Conservation (phyloP, 108 stramenopile species). For the Nitzschia sp. region DNA sequence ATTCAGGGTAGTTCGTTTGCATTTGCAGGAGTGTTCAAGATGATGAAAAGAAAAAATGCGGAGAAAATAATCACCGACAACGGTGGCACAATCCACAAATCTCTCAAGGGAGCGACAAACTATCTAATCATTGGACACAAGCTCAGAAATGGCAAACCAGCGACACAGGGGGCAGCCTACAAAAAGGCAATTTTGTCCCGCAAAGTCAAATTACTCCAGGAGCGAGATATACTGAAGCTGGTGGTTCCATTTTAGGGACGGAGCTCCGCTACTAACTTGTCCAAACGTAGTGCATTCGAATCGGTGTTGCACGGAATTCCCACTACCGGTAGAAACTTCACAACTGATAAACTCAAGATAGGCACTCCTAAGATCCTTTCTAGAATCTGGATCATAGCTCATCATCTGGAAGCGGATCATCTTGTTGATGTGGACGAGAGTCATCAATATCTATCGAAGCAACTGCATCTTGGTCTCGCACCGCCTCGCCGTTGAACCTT, state of each 20-base stretch:
- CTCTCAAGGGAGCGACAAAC: conserved; percentile 18
- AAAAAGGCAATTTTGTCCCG: conserved; percentile 5
- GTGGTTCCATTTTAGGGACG: not conserved
- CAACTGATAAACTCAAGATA: no score
- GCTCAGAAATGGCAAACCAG: conserved; percentile 14
- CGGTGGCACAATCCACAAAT: conserved; percentile 15
- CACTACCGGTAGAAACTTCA: no score
- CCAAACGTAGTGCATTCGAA: no score
- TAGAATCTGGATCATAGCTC: no score
- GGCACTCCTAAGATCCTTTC: no score
- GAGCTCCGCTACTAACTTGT: no score
- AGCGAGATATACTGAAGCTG: conserved; percentile 10
- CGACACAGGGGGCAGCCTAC: conserved; percentile 10
- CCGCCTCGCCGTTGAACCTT: no score
- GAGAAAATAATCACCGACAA: conserved; percentile 11
- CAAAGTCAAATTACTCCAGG: not conserved
- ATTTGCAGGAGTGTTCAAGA: conserved; percentile 16
- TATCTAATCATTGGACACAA: conserved; percentile 19
- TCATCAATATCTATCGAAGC: no score
- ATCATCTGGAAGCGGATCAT: no score
- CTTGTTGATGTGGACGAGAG: no score
- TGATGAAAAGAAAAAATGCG: conserved; percentile 7
- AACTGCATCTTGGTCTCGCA: no score
- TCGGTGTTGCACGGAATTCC: no score
- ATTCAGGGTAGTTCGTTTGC: conserved; percentile 15